These are phyloP conservation scores for Tolypocladium ophioglossoides DNA, from an alignment of 2,329 filamentous ascomycete species.

Conservation along the genomic window DNA sequence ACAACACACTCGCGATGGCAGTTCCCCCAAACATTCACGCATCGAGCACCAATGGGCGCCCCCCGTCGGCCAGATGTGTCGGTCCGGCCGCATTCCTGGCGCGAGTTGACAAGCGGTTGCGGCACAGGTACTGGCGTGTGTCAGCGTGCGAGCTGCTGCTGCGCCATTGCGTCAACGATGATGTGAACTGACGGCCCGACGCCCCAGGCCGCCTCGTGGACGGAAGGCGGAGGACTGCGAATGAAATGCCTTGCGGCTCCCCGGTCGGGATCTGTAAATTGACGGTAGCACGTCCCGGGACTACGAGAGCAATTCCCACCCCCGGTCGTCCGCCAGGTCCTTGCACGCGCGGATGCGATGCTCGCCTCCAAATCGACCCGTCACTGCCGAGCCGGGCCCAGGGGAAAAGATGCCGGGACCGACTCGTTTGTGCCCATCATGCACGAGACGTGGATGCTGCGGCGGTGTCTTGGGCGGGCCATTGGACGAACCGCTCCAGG, in stretches of 20 bases:
- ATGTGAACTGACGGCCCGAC: background rate
- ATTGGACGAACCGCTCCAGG: background rate
- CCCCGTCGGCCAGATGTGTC: too few species aligned
- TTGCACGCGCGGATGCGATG: background rate
- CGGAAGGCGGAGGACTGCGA: background rate
- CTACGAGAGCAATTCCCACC: background rate
- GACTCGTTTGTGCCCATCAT: background rate
- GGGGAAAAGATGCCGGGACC: background rate
- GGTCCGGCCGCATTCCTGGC: too few species aligned
- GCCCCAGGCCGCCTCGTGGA: background rate
- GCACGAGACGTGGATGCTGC: background rate
- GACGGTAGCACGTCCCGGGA: too few species aligned
- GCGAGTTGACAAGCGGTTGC: too few species aligned
- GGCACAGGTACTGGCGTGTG: too few species aligned
- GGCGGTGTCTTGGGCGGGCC: background rate
- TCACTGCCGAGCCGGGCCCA: background rate
- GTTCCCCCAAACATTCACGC: too few species aligned
- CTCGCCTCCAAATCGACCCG: background rate
- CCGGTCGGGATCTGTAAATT: background rate
- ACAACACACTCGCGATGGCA: too few species aligned
- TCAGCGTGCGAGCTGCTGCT: too few species aligned
- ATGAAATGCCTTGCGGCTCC: background rate
- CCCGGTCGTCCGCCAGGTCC: background rate
- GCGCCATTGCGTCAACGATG: background rate
- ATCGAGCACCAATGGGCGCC: too few species aligned